phyloP scores from a whole-genome alignment of 1,284 basidiomycete genomes.

The Fomitopsis pinicola region DNA sequence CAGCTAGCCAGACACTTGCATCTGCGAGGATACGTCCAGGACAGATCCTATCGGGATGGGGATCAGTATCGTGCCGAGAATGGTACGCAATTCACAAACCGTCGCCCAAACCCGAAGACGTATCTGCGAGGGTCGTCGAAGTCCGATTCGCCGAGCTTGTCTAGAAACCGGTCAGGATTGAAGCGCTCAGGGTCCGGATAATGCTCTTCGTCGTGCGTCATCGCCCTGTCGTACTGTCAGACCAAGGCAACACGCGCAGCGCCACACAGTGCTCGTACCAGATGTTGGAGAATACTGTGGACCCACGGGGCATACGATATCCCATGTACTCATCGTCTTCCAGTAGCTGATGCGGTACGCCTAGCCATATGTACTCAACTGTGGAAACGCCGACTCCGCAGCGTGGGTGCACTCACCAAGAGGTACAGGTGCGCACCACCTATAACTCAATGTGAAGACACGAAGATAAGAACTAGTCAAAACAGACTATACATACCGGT shows the following conservation, averaged over 20 bases:
- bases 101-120: constrained; percentile 21
- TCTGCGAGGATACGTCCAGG: constrained; percentile 20
- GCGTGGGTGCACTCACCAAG: constrained; percentile 13
- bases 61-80: neutral
- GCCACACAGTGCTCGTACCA: constrained; percentile 27
- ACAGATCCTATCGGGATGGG: constrained; percentile 12
- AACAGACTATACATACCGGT: constrained; percentile 30
- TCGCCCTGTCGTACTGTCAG: constrained; percentile 12
- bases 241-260: neutral
- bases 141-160: constrained; percentile 8
- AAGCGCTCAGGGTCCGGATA: constrained; percentile 18
- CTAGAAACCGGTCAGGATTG: constrained; percentile 18
- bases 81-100: constrained; percentile 8
- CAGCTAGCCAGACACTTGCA: constrained; percentile 19
- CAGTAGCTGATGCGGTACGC: constrained; percentile 46
- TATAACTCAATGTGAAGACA: neutral
- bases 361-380: constrained; percentile 12
- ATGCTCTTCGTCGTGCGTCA: constrained; percentile 11
- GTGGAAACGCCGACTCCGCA: neutral
- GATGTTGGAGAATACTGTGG: constrained; percentile 44
- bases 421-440: constrained; percentile 23
- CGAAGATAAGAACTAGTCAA: neutral
- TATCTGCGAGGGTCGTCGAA: constrained; percentile 11
- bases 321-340: constrained; percentile 46
- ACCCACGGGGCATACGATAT: constrained; percentile 40